Base-by-base conservation (phyloP, 2,329 filamentous ascomycete species). In the Pseudocercospora cruenta region DNA sequence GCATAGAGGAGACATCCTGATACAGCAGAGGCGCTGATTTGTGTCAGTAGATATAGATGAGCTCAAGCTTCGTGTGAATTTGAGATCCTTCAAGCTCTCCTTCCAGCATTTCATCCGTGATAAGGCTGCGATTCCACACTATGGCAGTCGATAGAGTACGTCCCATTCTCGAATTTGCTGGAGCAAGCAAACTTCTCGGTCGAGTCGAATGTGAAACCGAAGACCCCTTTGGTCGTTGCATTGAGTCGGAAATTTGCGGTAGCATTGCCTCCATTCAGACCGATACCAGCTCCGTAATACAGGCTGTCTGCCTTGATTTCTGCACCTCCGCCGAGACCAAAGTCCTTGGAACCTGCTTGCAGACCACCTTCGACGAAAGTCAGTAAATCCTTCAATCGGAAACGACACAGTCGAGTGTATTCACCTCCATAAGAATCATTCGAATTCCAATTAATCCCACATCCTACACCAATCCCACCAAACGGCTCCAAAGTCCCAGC, bases 301-400 rank as follows among this genome's bases (percentile, higher is more conserved):
- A 69, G 59, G 7, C 53, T 58, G 9, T 58, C 58, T 4, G 67
- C 61, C 21, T 54, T 63, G 45, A 69, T 66, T 12, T 33, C 66
- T 28, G 60, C 66, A 7, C 67, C 67, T 16, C 67, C 64, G 21
- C 67, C 67, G 16, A 69, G 62, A 12, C 67, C 67, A 47, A 66
- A 66, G 47, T 47, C 58, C 19, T 60, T 39, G 21, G 64, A 64
- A 16, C 67, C 67, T 22, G 61, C 67, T 58, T 64, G 58, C 3
- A 69, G 24, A 22, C 67, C 67, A 60, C 67, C 67, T 68, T 24
- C 12, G 9, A 53, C 8, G 1, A 19, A 14, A 4, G 28, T 53
- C 14, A 53, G 49, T 22, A 24, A 12, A 3, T 10, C 2, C 7
- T 1, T 10, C 31, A 31, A 5, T 31, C 28, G 28, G 14, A 10